phyloP scores from a whole-genome alignment of 176 grass and related monocot genomes.

The Areca catechu region DNA sequence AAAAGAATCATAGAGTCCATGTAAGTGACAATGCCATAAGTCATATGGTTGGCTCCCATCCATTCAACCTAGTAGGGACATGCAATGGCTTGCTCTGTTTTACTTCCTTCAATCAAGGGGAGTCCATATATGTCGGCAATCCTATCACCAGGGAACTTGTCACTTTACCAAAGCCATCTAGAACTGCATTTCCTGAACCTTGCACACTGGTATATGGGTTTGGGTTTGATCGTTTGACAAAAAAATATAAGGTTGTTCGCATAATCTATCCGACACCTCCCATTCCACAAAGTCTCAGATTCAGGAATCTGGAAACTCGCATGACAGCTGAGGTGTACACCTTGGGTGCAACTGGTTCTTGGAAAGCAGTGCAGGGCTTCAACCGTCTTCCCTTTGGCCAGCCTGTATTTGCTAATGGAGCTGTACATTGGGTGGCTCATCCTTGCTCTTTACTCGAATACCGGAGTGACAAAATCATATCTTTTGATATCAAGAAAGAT shows the following conservation, averaged over 20 bases:
- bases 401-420: conserved; percentile 6
- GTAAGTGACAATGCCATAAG: neutral
- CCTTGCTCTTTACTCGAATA: neutral
- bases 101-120: neutral
- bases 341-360: neutral
- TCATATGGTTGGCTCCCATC: neutral
- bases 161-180: neutral
- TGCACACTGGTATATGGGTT: neutral
- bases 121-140: neutral
- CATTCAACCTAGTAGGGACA: conserved; percentile 4
- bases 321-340: conserved; percentile 1
- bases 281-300: neutral
- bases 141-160: conserved; percentile 5
- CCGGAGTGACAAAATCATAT: neutral
- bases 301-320: too few species aligned
- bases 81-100: conserved; percentile 13
- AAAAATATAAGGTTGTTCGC: conserved; percentile 6
- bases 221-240: conserved; percentile 1
- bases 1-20: neutral
- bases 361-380: neutral
- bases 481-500: neutral
- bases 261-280: neutral
- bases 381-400: neutral
- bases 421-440: neutral
- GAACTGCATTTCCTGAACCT: neutral